Evolutionary conservation across 2,329 filamentous ascomycete species (phyloP).

Genomic region (Beauveria medogensis): DNA sequence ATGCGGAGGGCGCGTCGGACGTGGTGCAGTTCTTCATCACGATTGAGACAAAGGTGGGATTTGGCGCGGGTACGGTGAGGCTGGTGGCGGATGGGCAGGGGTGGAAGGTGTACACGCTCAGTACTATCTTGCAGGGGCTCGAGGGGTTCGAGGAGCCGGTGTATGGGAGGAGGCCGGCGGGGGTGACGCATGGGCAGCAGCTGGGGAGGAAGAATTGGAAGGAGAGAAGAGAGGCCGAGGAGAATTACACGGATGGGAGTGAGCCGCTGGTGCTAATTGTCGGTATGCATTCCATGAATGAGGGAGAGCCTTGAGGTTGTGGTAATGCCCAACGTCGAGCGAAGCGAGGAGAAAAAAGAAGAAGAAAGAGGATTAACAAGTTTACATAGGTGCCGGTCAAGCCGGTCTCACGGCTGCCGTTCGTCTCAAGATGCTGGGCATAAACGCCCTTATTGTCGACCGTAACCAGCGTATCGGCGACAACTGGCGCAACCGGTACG

Average conservation of each 20-base stretch:
- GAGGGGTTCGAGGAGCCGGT: conserved; percentile 39
- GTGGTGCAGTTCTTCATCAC: conserved; percentile 16
- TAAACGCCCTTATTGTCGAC: conserved; percentile 37
- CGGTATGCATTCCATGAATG: conserved; percentile 8
- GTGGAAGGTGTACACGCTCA: conserved; percentile 53
- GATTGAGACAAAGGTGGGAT: conserved; percentile 13
- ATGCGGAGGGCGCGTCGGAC: conserved; percentile 11
- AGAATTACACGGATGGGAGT: conserved; percentile 12
- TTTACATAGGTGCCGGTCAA: conserved; percentile 26
- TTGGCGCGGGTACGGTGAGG: conserved; percentile 14
- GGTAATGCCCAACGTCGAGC: neutral
- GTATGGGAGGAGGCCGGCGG: conserved; percentile 36
- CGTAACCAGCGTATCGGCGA: conserved; percentile 36
- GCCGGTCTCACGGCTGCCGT: conserved; percentile 37
- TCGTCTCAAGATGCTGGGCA: conserved; percentile 37
- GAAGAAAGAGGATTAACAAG: conserved; percentile 12
- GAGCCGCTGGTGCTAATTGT: conserved; percentile 16
- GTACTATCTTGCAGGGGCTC: conserved; percentile 43
- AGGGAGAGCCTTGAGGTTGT: too few species aligned
- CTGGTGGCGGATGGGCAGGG: conserved; percentile 10
- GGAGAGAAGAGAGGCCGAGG: conserved; percentile 13
- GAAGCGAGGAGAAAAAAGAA: neutral
- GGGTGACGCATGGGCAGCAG: conserved; percentile 33
- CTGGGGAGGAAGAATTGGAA: conserved; percentile 17
- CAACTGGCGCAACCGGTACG: conserved; percentile 53